Conservation (phyloP, 306 rosid genomes). For the Quercus berberidifolia region DNA sequence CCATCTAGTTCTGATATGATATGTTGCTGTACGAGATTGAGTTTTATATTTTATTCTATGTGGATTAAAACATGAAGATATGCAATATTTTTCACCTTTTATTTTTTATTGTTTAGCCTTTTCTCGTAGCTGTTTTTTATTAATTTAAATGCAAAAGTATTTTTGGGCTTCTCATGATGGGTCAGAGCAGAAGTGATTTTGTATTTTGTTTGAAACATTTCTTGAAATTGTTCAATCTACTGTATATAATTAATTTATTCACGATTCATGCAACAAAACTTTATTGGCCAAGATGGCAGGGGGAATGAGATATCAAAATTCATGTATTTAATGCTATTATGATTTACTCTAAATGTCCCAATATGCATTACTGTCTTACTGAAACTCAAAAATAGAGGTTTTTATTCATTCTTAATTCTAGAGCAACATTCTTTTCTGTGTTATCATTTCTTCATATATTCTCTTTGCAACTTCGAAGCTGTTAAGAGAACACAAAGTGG, state of each 20-base stretch:
- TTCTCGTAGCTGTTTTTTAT: too few species aligned
- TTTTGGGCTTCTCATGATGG: background rate
- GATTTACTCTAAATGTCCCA: background rate
- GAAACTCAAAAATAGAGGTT: background rate
- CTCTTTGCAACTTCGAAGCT: background rate
- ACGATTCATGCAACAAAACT: background rate
- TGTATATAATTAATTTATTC: background rate
- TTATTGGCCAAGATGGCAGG: background rate
- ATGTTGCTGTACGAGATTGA: background rate
- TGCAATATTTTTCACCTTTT: background rate
- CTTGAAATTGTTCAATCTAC: background rate
- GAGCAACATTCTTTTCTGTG: background rate
- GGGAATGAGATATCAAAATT: background rate
- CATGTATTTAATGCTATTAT: background rate
- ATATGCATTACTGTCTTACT: background rate
- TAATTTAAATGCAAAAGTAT: too few species aligned
- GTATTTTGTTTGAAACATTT: background rate
- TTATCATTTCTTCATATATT: background rate
- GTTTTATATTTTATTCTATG: too few species aligned
- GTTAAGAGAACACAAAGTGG: background rate
- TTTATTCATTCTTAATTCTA: background rate
- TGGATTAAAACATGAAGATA: background rate
- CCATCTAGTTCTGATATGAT: background rate
- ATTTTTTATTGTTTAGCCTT: background rate
- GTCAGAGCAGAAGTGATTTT: background rate